These are phyloP conservation scores for Teratosphaeriaceae sp. DNA, from an alignment of 2,329 filamentous ascomycete species.

Conservation along the genomic window DNA sequence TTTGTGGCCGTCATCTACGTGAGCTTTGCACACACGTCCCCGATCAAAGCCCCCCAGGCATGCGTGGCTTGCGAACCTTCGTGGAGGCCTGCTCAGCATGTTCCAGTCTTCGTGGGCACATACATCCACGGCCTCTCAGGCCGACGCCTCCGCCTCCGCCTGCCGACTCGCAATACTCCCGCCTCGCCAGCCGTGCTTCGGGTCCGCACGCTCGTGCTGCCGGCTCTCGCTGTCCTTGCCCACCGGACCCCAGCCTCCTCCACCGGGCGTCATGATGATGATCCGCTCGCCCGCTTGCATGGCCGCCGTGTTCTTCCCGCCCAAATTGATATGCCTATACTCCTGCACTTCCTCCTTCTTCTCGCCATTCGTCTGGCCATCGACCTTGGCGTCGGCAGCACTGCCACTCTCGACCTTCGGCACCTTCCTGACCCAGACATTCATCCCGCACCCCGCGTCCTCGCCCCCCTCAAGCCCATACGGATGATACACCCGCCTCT, in stretches of 20 bases:
- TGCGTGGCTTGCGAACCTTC: too few relatives aligned
- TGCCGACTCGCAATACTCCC: constrained; percentile 52
- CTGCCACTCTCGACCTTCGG: constrained; percentile 27
- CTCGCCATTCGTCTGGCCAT: constrained; percentile 8
- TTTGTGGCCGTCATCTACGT: too few relatives aligned
- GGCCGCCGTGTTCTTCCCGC: constrained; percentile 70
- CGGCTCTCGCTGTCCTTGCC: constrained; percentile 50
- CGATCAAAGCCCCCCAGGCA: too few relatives aligned
- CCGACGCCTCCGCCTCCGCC: constrained; percentile 44
- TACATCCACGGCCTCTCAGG: too few relatives aligned
- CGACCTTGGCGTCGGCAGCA: constrained; percentile 17
- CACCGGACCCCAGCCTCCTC: constrained; percentile 65
- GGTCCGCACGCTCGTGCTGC: constrained; percentile 45
- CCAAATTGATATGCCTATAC: constrained; percentile 61
- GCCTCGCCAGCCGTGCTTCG: constrained; percentile 52
- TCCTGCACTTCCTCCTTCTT: constrained; percentile 12
- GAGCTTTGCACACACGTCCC: too few relatives aligned
- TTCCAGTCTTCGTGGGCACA: too few relatives aligned
- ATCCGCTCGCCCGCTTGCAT: constrained; percentile 74
- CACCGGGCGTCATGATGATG: constrained; percentile 70
- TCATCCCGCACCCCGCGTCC: constrained; percentile 71
- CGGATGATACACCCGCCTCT: constrained; percentile 67
- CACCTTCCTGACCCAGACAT: constrained; percentile 78
- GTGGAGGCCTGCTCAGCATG: too few relatives aligned
- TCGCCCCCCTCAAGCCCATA: constrained; percentile 81